A percentile compares a stretch with the other conserved stretches of the same genome.
Conservation (phyloP, 345 rosid genomes). For the Cardamine occulta region DNA sequence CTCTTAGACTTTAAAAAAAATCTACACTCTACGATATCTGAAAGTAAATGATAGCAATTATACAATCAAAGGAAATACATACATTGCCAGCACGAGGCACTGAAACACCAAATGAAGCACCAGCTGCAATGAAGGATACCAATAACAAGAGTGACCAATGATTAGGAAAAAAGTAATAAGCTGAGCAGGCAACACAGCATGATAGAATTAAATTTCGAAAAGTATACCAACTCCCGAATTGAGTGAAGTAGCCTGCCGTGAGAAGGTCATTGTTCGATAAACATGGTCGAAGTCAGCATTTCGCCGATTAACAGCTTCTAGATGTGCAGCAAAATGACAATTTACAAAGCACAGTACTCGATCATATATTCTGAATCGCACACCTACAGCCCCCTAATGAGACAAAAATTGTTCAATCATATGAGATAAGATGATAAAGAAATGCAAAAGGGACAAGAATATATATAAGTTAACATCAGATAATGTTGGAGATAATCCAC, state of each 20-base stretch:
- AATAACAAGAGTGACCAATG: slow-evolving; percentile 78
- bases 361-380: slow-evolving; percentile 75
- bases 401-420: slow-evolving; percentile 18
- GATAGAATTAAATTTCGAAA: slow-evolving; percentile 62
- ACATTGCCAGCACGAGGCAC: slow-evolving; percentile 65
- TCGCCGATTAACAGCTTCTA: slow-evolving; percentile 75
- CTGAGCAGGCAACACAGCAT: slow-evolving; percentile 64
- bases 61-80: slow-evolving; percentile 38
- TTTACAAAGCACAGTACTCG: slow-evolving; percentile 81
- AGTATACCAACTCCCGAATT: slow-evolving; percentile 70
- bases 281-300: slow-evolving; percentile 86
- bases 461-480: background rate
- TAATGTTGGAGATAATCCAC: slow-evolving; percentile 6
- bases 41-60: slow-evolving; percentile 29
- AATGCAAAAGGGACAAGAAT: slow-evolving; percentile 17
- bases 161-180: slow-evolving; percentile 68
- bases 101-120: slow-evolving; percentile 64
- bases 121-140: slow-evolving; percentile 83
- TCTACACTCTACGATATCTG: slow-evolving; percentile 10
- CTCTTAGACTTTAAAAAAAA: slow-evolving; percentile 6
- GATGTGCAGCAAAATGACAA: slow-evolving; percentile 87
- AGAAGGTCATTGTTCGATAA: slow-evolving; percentile 65
- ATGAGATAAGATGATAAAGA: background rate
- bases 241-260: slow-evolving; percentile 56
- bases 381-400: slow-evolving; percentile 80